These are phyloP conservation scores for Aspergillus affinis DNA, from an alignment of 495 filamentous ascomycete species.

Conservation along the genomic window DNA sequence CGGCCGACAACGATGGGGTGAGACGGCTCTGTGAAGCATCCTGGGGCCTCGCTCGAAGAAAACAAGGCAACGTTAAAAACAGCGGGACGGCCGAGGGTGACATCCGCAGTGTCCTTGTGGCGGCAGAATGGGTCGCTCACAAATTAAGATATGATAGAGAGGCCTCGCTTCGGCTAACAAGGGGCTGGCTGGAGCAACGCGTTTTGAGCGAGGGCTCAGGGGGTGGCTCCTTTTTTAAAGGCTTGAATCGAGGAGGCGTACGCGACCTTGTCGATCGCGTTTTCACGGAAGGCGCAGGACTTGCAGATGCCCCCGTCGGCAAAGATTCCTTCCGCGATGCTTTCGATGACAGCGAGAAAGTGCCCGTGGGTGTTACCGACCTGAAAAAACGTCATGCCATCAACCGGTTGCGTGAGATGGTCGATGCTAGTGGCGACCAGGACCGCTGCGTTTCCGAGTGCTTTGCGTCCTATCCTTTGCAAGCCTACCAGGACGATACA, in stretches of 20 bases:
- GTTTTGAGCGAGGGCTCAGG: slow-evolving; percentile 68
- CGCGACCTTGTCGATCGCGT: slow-evolving; percentile 83
- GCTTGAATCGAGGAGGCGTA: slow-evolving; percentile 71
- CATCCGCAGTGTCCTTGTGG: slow-evolving; percentile 87
- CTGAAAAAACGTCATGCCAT: slow-evolving; percentile 73
- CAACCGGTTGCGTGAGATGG: slow-evolving; percentile 78
- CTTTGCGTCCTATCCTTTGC: slow-evolving; percentile 79
- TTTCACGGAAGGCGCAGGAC: slow-evolving; percentile 84
- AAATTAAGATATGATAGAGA: slow-evolving; percentile 61
- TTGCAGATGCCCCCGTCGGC: slow-evolving; percentile 56
- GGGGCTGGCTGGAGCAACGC: slow-evolving; percentile 80
- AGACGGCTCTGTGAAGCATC: slow-evolving; percentile 87
- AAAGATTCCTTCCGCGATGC: slow-evolving; percentile 35
- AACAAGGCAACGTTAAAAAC: slow-evolving; percentile 51
- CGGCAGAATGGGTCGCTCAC: slow-evolving; percentile 90
- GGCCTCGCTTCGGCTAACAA: slow-evolving; percentile 57
- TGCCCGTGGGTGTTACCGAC: slow-evolving; percentile 63
- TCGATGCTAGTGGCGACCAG: slow-evolving; percentile 84
- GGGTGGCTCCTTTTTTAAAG: slow-evolving; percentile 74
- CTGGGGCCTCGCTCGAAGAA: slow-evolving; percentile 77
- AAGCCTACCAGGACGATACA: slow-evolving; percentile 89
- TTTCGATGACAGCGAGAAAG: slow-evolving; percentile 29
- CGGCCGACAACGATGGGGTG: slow-evolving; percentile 82
- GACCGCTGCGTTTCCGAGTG: slow-evolving; percentile 83
- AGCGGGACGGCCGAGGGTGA: slow-evolving; percentile 77